phyloP scores from a whole-genome alignment of 345 rosid genomes.

The Camelina neglecta region DNA sequence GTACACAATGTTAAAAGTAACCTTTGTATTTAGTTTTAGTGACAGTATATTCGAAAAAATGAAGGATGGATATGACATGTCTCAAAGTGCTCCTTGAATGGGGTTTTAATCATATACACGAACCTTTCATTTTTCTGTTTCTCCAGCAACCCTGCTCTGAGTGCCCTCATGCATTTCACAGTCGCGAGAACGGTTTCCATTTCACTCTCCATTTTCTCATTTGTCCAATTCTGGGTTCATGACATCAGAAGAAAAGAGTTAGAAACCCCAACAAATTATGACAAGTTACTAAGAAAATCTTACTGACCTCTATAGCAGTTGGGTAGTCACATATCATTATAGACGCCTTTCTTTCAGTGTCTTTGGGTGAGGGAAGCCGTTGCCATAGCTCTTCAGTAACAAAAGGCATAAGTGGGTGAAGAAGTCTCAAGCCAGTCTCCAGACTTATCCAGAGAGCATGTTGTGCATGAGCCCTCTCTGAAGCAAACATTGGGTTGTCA shows the following conservation, averaged over 20 bases:
- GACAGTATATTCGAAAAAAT: background rate
- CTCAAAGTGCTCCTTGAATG: background rate
- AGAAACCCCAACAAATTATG: conserved; percentile 16
- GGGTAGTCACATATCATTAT: conserved; percentile 87
- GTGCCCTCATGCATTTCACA: conserved; percentile 73
- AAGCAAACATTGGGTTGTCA: conserved; percentile 56
- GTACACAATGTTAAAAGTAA: background rate
- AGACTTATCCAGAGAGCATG: conserved; percentile 79
- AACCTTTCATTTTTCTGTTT: conserved; percentile 85
- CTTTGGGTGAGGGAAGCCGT: conserved; percentile 68
- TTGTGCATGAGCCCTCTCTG: conserved; percentile 68
- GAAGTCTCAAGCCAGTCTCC: conserved; percentile 87
- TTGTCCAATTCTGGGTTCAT: conserved; percentile 62
- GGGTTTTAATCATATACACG: conserved; percentile 7
- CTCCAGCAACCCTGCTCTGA: conserved; percentile 73
- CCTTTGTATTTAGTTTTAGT: background rate
- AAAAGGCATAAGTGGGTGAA: conserved; percentile 97
- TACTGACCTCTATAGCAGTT: conserved; percentile 62
- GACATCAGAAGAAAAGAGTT: conserved; percentile 6
- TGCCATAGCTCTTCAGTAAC: conserved; percentile 98
- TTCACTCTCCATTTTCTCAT: conserved; percentile 70
- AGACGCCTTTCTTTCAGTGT: conserved; percentile 59
- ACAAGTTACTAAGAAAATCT: background rate
- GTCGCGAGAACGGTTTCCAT: conserved; percentile 78
- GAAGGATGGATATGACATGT: background rate